phyloP scores from a whole-genome alignment of 2,329 filamentous ascomycete genomes.

The Xylariaceae sp. region DNA sequence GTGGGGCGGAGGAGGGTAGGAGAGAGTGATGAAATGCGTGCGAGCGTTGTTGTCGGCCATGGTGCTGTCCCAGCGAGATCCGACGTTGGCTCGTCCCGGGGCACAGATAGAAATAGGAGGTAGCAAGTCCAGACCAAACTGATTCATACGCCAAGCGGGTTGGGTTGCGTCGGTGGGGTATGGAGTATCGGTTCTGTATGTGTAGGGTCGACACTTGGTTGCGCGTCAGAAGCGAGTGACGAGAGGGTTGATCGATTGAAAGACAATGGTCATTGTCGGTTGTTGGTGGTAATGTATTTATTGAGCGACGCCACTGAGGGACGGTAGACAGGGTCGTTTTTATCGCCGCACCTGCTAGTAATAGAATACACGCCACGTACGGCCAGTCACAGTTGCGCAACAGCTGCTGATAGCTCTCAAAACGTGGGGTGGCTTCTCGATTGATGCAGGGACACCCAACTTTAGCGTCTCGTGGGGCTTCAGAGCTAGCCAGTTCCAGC shows the following conservation, averaged over 20 bases:
- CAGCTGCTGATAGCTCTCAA: not conserved
- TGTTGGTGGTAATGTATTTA: not conserved
- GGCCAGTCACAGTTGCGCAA: not conserved
- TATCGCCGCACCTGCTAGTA: not conserved
- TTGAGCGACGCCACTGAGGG: not conserved
- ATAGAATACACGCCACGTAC: not conserved
- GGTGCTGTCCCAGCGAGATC: not conserved
- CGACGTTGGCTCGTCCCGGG: not conserved
- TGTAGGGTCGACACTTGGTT: not conserved
- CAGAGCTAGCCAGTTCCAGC: not conserved
- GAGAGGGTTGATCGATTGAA: not conserved
- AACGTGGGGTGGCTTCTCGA: not conserved
- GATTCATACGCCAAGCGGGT: not conserved
- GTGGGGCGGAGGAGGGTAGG: constrained; percentile 33
- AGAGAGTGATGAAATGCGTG: constrained; percentile 20
- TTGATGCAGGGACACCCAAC: not conserved
- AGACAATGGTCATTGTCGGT: not conserved
- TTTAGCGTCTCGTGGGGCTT: not conserved
- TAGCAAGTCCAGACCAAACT: not conserved
- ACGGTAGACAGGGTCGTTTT: not conserved
- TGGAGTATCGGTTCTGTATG: not conserved
- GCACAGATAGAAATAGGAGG: not conserved
- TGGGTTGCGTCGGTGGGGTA: not conserved
- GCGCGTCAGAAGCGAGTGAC: not conserved
- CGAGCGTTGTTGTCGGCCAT: constrained; percentile 14